Conservation (phyloP, 129 eudicot genomes). For the Pulicaria dysenterica region DNA sequence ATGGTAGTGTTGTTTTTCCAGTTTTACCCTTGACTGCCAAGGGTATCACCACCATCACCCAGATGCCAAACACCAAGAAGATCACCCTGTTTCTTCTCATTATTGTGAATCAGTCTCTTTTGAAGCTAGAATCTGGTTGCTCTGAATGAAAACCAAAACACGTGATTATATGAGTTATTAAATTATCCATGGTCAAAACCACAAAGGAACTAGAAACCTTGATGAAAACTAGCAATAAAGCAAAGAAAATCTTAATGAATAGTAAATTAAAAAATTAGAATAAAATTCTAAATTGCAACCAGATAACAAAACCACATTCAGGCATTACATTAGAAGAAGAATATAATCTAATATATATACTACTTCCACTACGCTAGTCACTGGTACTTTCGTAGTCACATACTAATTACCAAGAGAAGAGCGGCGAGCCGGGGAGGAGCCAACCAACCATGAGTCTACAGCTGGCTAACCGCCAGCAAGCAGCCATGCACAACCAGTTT, state of each 20-base stretch:
- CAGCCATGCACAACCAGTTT: constrained; percentile 6
- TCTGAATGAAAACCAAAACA: background rate
- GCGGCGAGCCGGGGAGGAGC: background rate
- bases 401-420: background rate
- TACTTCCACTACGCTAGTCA: too few species aligned
- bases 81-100: background rate
- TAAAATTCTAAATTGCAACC: background rate
- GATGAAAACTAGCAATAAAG: too few species aligned
- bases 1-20: constrained; percentile 31
- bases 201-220: too few species aligned
- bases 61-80: constrained; percentile 17
- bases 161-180: background rate
- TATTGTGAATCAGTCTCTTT: background rate
- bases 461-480: constrained; percentile 2
- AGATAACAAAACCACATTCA: too few species aligned
- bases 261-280: background rate
- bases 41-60: constrained; percentile 36
- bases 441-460: background rate
- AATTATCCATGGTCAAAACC: background rate
- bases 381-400: too few species aligned
- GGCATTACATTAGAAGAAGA: too few species aligned
- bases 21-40: constrained; percentile 31
- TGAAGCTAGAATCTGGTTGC: background rate
- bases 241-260: background rate
- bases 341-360: too few species aligned